phyloP scores from a whole-genome alignment of 2,329 filamentous ascomycete genomes.

The Chaetomium strumarium region DNA sequence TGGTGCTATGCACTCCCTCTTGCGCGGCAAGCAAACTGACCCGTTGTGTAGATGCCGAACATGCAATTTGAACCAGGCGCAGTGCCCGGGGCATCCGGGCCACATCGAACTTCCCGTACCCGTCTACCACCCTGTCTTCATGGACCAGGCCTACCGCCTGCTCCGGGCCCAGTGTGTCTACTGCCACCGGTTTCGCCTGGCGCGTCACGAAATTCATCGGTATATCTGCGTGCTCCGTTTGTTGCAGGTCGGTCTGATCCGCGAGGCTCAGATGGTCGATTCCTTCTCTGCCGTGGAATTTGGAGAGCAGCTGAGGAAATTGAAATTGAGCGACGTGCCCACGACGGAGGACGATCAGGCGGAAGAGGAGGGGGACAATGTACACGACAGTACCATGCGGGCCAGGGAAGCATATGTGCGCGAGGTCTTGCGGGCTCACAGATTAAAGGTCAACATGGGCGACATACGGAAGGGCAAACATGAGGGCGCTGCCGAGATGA shows the following conservation, averaged over 20 bases:
- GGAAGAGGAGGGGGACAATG: conserved; percentile 54
- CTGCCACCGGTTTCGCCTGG: conserved; percentile 79
- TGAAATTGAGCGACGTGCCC: conserved; percentile 35
- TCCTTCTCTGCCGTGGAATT: conserved; percentile 43
- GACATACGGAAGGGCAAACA: conserved; percentile 63
- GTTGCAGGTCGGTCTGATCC: conserved; percentile 74
- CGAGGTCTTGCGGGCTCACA: conserved; percentile 59
- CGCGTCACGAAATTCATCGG: conserved; percentile 68
- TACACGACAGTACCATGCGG: conserved; percentile 47
- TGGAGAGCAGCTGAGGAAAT: conserved; percentile 27
- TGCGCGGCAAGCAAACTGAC: conserved; percentile 12
- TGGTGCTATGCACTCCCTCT: background rate
- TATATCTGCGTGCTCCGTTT: conserved; percentile 81
- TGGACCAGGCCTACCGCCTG: conserved; percentile 83
- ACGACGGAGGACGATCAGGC: conserved; percentile 53
- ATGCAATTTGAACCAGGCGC: conserved; percentile 74
- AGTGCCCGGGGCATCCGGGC: conserved; percentile 87
- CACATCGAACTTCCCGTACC: conserved; percentile 92
- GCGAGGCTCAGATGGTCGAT: conserved; percentile 58
- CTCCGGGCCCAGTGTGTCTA: conserved; percentile 85
- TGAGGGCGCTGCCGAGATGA: conserved; percentile 72
- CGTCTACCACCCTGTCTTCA: conserved; percentile 94
- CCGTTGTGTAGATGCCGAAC: conserved; percentile 69
- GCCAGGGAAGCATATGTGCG: conserved; percentile 64
- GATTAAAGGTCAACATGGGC: conserved; percentile 34